These are phyloP conservation scores for Thermomucor indicae-seudaticae DNA, from an alignment of 371 early-diverging fungal genomes.

Conservation along the genomic window DNA sequence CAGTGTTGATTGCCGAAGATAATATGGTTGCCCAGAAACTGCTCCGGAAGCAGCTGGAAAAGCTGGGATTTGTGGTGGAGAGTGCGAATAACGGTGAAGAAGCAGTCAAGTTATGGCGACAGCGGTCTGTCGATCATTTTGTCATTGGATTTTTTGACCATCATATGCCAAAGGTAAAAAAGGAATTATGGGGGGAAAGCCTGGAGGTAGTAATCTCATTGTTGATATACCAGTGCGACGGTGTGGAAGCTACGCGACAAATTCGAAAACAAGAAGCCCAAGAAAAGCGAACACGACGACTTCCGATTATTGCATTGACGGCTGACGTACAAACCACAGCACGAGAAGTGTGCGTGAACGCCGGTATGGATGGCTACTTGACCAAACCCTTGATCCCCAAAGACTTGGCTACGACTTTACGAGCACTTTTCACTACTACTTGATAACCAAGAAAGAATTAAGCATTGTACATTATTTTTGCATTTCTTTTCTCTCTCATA, in stretches of 20 bases:
- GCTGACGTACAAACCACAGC: slow-evolving; percentile 55
- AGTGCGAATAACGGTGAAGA: slow-evolving; percentile 48
- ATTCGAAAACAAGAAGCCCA: slow-evolving; percentile 34
- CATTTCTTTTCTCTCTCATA: no score
- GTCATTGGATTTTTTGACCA: slow-evolving; percentile 47
- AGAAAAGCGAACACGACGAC: slow-evolving; percentile 14
- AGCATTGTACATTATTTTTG: no score
- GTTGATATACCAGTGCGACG: slow-evolving; percentile 53
- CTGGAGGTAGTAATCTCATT: no score
- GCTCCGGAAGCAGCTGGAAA: slow-evolving; percentile 38
- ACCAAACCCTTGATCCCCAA: slow-evolving; percentile 56
- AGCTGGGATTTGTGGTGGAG: slow-evolving; percentile 44
- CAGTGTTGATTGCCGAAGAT: slow-evolving; percentile 47
- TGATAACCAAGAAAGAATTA: no score
- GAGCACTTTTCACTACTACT: slow-evolving; percentile 16
- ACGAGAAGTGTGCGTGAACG: slow-evolving; percentile 44
- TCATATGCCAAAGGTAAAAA: slow-evolving; percentile 55
- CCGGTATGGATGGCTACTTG: slow-evolving; percentile 60
- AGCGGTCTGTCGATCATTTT: slow-evolving; percentile 29
- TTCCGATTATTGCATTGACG: slow-evolving; percentile 58
- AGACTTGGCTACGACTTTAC: slow-evolving; percentile 28
- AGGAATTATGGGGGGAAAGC: no score
- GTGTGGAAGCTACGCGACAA: slow-evolving; percentile 53
- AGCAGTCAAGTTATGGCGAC: slow-evolving; percentile 32
- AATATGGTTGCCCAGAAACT: slow-evolving; percentile 47